phyloP scores from a whole-genome alignment of 495 filamentous ascomycete species.

The Ascobolus immersus region DNA sequence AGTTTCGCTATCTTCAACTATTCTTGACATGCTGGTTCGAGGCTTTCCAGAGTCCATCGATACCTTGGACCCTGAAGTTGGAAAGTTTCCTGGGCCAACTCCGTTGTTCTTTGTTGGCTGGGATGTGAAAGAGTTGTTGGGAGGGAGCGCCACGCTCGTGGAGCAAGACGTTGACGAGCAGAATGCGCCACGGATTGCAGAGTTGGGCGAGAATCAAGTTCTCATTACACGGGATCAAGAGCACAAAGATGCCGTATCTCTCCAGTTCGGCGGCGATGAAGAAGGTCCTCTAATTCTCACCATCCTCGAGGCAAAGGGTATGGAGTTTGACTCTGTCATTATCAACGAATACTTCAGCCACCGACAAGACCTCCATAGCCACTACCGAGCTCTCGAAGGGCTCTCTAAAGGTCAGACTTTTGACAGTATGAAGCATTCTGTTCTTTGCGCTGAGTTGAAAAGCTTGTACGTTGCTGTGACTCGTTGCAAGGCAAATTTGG shows the following conservation, averaged over 20 bases:
- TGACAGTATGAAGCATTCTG: slow-evolving; percentile 1
- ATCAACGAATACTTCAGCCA: slow-evolving; percentile 17
- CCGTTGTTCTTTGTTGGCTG: slow-evolving; percentile 19
- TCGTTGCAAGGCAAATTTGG: background rate
- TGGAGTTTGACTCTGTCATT: slow-evolving; percentile 24
- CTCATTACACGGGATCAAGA: slow-evolving; percentile 20
- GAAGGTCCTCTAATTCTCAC: slow-evolving; percentile 21
- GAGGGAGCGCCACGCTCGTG: no score
- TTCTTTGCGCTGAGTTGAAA: slow-evolving; percentile 2
- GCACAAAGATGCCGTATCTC: slow-evolving; percentile 15
- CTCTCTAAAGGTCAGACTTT: background rate
- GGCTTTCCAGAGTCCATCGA: slow-evolving; percentile 21
- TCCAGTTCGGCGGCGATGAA: slow-evolving; percentile 14
- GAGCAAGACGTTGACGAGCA: slow-evolving; percentile 15
- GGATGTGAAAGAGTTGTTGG: background rate
- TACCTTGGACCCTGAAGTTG: slow-evolving; percentile 20
- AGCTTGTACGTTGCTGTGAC: slow-evolving; percentile 6
- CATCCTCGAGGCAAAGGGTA: slow-evolving; percentile 22
- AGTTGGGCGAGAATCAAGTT: slow-evolving; percentile 23
- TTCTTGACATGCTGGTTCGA: slow-evolving; percentile 13
- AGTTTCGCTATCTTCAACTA: slow-evolving; percentile 18
- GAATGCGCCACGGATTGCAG: no score
- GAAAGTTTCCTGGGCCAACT: slow-evolving; percentile 17
- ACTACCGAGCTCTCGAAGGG: background rate
- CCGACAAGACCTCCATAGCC: background rate